Evolutionary conservation across 305 asterid genomes (phyloP).

Genomic region (Plantago coronopus): DNA sequence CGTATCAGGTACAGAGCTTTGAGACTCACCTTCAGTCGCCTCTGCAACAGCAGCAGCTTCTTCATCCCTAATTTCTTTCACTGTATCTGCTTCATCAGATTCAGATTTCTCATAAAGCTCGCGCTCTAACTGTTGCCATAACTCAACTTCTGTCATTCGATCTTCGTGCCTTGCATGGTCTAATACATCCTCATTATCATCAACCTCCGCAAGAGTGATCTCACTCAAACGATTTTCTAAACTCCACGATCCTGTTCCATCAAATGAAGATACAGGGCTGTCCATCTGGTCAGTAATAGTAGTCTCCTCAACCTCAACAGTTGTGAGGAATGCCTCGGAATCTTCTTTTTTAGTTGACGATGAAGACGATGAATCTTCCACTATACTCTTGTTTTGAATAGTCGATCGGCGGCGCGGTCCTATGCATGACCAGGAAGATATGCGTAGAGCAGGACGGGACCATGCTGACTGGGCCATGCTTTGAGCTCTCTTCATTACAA

Average conservation of each 20-base stretch:
- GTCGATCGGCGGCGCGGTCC: constrained; percentile 77
- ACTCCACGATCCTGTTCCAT: constrained; percentile 12
- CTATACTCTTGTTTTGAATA: constrained; percentile 22
- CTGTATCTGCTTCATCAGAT: constrained; percentile 41
- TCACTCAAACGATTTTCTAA: constrained; percentile 31
- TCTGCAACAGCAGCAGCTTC: constrained; percentile 76
- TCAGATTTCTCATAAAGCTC: constrained; percentile 62
- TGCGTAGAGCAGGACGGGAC: constrained; percentile 59
- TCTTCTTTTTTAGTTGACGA: constrained; percentile 36
- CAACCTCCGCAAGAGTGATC: constrained; percentile 26
- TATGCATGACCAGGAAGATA: constrained; percentile 87
- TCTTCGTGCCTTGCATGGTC: constrained; percentile 50
- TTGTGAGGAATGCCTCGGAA: constrained; percentile 44
- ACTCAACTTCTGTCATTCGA: constrained; percentile 77
- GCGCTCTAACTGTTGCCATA: constrained; percentile 92
- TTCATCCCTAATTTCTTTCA: constrained; percentile 76
- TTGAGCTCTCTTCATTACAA: constrained; percentile 95
- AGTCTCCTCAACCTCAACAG: constrained; percentile 45
- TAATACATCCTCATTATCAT: constrained; percentile 39
- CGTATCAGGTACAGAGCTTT: constrained; percentile 46
- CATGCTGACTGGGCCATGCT: constrained; percentile 98
- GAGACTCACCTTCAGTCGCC: constrained; percentile 44
- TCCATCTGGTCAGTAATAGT: constrained; percentile 36
- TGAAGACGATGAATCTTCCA: constrained; percentile 36
- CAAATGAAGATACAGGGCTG: constrained; percentile 7